Conservation (phyloP, 106 monocot species). For the Dactylorhiza incarnata region DNA sequence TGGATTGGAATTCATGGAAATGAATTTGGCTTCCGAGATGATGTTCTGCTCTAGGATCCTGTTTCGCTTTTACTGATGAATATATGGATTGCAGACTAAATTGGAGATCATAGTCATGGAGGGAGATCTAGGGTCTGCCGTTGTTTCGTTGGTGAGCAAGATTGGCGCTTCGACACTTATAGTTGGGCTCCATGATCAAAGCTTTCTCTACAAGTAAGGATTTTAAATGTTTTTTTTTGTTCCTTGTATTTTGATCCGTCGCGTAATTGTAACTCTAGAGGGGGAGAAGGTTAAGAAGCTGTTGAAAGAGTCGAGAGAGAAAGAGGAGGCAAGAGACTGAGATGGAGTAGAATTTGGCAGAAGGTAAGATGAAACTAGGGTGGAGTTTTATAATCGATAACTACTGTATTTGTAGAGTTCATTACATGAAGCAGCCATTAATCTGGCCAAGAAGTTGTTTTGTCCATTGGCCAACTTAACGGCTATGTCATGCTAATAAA, state of each 20-base stretch:
- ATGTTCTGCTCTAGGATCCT: background rate
- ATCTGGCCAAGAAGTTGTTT: too few relatives aligned
- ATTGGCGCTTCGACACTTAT: conserved; percentile 67
- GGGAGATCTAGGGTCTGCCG: conserved; percentile 49
- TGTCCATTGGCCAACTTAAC: too few relatives aligned
- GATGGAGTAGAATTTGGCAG: too few relatives aligned
- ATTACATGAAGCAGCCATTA: too few relatives aligned
- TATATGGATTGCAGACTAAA: conserved; percentile 44
- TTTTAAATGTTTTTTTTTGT: background rate
- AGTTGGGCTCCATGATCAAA: conserved; percentile 73
- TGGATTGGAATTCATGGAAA: background rate
- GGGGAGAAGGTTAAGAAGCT: too few relatives aligned
- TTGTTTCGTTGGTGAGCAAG: conserved; percentile 46
- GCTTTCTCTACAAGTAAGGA: conserved; percentile 76
- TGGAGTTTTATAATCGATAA: too few relatives aligned
- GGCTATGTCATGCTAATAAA: too few relatives aligned
- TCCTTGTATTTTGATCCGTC: background rate
- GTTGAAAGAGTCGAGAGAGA: too few relatives aligned
- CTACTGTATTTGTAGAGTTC: too few relatives aligned
- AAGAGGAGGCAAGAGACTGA: too few relatives aligned
- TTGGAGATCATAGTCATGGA: conserved; percentile 93
- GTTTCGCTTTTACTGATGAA: background rate
- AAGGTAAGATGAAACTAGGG: too few relatives aligned
- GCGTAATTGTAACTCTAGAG: too few relatives aligned
- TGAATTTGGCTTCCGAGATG: background rate